Evolutionary conservation across 192 early-diverging fungal genomes (phyloP).

Genomic region (Mortierella claussenii): DNA sequence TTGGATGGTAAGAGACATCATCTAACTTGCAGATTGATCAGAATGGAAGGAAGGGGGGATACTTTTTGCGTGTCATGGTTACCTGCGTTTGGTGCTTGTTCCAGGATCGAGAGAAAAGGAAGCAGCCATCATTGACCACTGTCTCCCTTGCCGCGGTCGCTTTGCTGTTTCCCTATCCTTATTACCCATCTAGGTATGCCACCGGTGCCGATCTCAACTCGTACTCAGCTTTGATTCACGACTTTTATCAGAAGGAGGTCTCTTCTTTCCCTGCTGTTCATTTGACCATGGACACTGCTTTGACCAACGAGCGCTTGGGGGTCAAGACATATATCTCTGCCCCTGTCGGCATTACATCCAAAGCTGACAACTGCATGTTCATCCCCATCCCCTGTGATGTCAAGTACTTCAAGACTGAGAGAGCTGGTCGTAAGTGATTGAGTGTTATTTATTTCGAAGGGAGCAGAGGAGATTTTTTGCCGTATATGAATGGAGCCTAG

Average conservation of each 20-base stretch:
- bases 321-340: constrained; percentile 82
- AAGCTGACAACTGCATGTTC: constrained; percentile 90
- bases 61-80: too few species aligned
- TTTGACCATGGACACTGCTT: constrained; percentile 87
- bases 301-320: constrained; percentile 75
- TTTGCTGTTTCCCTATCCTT: too few species aligned
- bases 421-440: constrained; percentile 74
- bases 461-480: too few species aligned
- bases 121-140: too few species aligned
- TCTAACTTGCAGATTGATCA: too few species aligned
- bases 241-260: constrained; percentile 84
- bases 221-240: constrained; percentile 78
- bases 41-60: too few species aligned
- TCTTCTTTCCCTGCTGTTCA: constrained; percentile 82
- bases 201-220: constrained; percentile 74
- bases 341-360: constrained; percentile 76
- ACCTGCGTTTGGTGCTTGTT: too few species aligned
- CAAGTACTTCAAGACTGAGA: constrained; percentile 92
- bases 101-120: too few species aligned
- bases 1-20: constrained; percentile 88
- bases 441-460: neutral
- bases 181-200: constrained; percentile 72
- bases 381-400: constrained; percentile 88
- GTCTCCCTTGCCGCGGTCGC: too few species aligned
- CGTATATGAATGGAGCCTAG: too few species aligned